Base-by-base conservation (phyloP, 2,329 filamentous ascomycete species). In the Ascosphaera apis region DNA sequence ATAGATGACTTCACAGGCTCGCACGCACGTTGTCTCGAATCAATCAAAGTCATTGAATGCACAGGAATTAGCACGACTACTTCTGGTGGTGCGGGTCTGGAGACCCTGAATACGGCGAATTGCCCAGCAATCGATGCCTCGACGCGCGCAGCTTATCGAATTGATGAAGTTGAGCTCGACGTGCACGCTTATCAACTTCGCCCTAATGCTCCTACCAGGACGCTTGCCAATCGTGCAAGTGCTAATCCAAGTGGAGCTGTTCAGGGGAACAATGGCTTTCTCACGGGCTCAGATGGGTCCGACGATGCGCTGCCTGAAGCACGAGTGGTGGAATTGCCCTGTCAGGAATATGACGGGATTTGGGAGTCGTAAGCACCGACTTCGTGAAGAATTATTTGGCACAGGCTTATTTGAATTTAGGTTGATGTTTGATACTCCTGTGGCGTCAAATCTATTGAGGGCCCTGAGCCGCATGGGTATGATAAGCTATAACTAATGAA, bases 181-280 rank as follows among this genome's bases (percentile, higher is more conserved):
- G 47, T 62, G 2, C 57, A 62, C 36, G 52, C 53, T 2, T 62
- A 60, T 42, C 45, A 49, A 30, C 52, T 61, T 3, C 47, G 47
- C 34, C 33, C 30, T 3, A 15, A 18, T 16, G 36, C 35, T 17
- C 12, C 15, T 12, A 12, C 12, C 16, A 12, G 30, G n/a, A 4
- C 12, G 30, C 4, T 31, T 4, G 3, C 35, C 37, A 33, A 21
- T 16, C 32, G n/a, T n/a, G 32, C 32, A 34, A 34, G 18, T 13
- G 6, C 19, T 4, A 21, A 9, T 21, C 9, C 19, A 21, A 21
- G 9, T 21, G 19, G 19, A 9, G 19, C 9, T 21, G 19, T 21
- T 21, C 19, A 21, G 19, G 19, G 9, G 19, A 21, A 21, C 4
- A 21, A 21, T 21, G 19, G 19, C 19, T 21, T 21, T 9, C 19